Conservation (phyloP, 352 stramenopile species). For the Phytophthora aleatoria region DNA sequence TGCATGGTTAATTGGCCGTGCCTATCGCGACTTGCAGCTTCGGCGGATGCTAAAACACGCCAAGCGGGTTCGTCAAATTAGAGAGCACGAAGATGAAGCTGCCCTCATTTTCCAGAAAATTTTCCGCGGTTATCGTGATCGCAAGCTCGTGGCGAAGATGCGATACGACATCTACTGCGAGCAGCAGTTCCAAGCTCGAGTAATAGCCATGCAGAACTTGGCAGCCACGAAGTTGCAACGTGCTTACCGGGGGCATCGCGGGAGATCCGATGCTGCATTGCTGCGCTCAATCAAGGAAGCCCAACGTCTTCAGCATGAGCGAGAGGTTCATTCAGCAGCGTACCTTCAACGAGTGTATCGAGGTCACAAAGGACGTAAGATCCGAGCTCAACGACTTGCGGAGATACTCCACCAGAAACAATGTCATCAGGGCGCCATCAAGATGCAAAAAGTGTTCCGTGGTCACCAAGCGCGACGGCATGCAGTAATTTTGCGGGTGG, state of each 20-base stretch:
- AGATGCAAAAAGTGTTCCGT: slow-evolving; percentile 79
- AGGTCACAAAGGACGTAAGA: slow-evolving; percentile 59
- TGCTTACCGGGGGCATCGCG: slow-evolving; percentile 65
- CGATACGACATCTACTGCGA: slow-evolving; percentile 49
- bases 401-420: slow-evolving; percentile 57
- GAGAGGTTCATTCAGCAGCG: slow-evolving; percentile 45
- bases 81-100: slow-evolving; percentile 57
- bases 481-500: slow-evolving; percentile 39
- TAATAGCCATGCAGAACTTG: slow-evolving; percentile 63
- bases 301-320: slow-evolving; percentile 44
- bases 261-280: slow-evolving; percentile 53
- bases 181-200: slow-evolving; percentile 54
- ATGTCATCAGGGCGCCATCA: slow-evolving; percentile 51
- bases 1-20: slow-evolving; percentile 44
- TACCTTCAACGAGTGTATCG: slow-evolving; percentile 85
- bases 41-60: slow-evolving; percentile 53
- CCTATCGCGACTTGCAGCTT: slow-evolving; percentile 61
- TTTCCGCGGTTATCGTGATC: slow-evolving; percentile 67
- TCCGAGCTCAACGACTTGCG: slow-evolving; percentile 47
- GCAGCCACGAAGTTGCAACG: slow-evolving; percentile 75
- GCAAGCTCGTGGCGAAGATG: slow-evolving; percentile 47
- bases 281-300: slow-evolving; percentile 54
- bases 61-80: slow-evolving; percentile 59
- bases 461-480: slow-evolving; percentile 55
- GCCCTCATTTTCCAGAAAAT: slow-evolving; percentile 79